A percentile compares a stretch with the other conserved stretches of the same genome.
Conservation (phyloP, 202 grass and related monocot species). For the Panicum hallii region DNA sequence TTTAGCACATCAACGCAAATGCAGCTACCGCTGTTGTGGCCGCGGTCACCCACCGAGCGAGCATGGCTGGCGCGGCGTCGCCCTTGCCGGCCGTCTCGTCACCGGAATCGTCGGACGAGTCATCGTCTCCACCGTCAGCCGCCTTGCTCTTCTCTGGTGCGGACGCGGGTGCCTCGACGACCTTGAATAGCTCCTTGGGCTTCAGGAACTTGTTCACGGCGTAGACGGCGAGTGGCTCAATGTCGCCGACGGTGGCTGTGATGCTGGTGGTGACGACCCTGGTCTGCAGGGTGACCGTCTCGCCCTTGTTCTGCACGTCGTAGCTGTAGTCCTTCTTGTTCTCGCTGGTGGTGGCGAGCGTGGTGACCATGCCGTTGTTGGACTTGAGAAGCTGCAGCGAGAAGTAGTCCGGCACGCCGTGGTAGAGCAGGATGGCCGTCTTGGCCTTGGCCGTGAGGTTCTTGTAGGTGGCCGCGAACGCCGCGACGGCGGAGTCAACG, state of each 20-base stretch:
- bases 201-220: conserved; percentile 71
- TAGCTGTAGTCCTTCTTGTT: conserved; percentile 68
- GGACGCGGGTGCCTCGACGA: conserved; percentile 46
- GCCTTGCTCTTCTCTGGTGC: conserved; percentile 49
- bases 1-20: conserved; percentile 45
- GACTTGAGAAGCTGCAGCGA: conserved; percentile 80
- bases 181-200: conserved; percentile 81
- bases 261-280: conserved; percentile 57
- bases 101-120: conserved; percentile 47
- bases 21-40: conserved; percentile 32
- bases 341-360: conserved; percentile 66
- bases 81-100: conserved; percentile 42
- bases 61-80: conserved; percentile 13
- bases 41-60: not conserved
- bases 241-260: conserved; percentile 59
- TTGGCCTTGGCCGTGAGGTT: conserved; percentile 75
- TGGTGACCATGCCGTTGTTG: conserved; percentile 77
- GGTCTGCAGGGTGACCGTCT: conserved; percentile 63
- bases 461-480: conserved; percentile 70
- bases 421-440: conserved; percentile 72
- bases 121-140: not conserved
- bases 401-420: conserved; percentile 80
- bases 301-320: conserved; percentile 55
- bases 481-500: conserved; percentile 64
- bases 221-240: conserved; percentile 67